These are phyloP conservation scores for Holtermanniella nyarrowii DNA, from an alignment of 768 basidiomycete species.

Conservation along the genomic window DNA sequence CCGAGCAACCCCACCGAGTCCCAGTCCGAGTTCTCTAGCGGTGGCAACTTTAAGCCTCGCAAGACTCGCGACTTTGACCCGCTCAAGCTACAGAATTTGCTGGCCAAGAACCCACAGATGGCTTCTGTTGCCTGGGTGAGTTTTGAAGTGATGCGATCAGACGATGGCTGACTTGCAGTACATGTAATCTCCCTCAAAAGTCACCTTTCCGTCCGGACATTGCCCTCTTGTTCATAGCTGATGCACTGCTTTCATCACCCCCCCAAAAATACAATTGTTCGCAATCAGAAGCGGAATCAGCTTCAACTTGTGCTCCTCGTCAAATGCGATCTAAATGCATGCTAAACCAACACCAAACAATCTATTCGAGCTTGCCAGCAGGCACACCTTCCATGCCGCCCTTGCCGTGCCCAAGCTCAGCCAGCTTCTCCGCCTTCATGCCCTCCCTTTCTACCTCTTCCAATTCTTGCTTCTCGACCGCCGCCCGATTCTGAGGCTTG, in stretches of 20 bases:
- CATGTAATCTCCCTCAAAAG: slow-evolving; percentile 6
- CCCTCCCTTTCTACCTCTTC: slow-evolving; percentile 81
- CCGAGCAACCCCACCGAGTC: slow-evolving; percentile 11
- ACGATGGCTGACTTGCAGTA: slow-evolving; percentile 3
- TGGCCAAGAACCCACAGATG: slow-evolving; percentile 7
- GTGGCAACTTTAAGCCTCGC: neutral
- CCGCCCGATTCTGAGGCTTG: slow-evolving; percentile 28
- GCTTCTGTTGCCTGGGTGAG: slow-evolving; percentile 15
- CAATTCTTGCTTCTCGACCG: slow-evolving; percentile 64
- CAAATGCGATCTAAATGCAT: neutral
- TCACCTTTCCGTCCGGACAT: neutral
- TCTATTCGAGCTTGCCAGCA: slow-evolving; percentile 29
- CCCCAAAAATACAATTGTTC: too few relatives aligned
- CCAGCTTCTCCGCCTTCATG: slow-evolving; percentile 45
- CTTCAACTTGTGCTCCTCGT: neutral
- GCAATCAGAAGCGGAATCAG: too few relatives aligned
- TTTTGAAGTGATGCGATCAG: neutral
- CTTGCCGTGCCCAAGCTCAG: slow-evolving; percentile 22
- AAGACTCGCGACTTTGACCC: slow-evolving; percentile 15
- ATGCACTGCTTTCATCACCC: too few relatives aligned
- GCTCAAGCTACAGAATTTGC: slow-evolving; percentile 10
- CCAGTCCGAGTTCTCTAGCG: slow-evolving; percentile 5
- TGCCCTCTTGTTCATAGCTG: neutral
- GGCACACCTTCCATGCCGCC: slow-evolving; percentile 25
- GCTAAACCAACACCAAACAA: too few relatives aligned